A percentile compares a stretch with the other conserved stretches of the same genome.
Evolutionary conservation across 495 filamentous ascomycete species (phyloP).

Genomic region (Aspergillus baeticus): DNA sequence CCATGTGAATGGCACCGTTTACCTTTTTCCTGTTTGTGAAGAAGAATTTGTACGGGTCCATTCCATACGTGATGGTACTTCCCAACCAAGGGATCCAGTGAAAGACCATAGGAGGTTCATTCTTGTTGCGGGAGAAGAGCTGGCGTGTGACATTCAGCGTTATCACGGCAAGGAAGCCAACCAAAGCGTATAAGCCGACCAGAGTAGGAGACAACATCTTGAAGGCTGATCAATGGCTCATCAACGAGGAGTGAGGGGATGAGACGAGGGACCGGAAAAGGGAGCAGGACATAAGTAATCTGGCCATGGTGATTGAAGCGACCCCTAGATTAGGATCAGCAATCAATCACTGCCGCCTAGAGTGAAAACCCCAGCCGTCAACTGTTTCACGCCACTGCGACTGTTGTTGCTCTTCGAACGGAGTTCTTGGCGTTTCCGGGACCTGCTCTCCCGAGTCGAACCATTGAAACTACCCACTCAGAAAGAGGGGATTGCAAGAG

Average conservation of each 20-base stretch:
- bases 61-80: constrained; percentile 77
- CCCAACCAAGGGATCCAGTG: constrained; percentile 81
- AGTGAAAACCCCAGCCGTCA: neutral
- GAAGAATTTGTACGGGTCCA: constrained; percentile 81
- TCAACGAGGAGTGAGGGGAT: neutral
- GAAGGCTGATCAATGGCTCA: neutral
- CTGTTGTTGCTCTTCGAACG: neutral
- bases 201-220: constrained; percentile 19
- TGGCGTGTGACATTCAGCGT: constrained; percentile 67
- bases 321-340: neutral
- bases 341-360: neutral
- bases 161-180: constrained; percentile 45
- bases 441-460: constrained; percentile 3
- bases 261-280: neutral
- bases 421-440: constrained; percentile 8
- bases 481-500: neutral
- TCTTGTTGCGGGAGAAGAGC: constrained; percentile 65
- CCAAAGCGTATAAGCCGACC: constrained; percentile 23
- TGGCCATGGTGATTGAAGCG: constrained; percentile 6
- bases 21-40: constrained; percentile 69
- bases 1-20: constrained; percentile 8
- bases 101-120: constrained; percentile 78
- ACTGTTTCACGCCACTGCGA: neutral
- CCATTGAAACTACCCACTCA: neutral
- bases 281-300: neutral